phyloP scores from a whole-genome alignment of 1,284 basidiomycete species.

The Microbotryomycetes sp. region DNA sequence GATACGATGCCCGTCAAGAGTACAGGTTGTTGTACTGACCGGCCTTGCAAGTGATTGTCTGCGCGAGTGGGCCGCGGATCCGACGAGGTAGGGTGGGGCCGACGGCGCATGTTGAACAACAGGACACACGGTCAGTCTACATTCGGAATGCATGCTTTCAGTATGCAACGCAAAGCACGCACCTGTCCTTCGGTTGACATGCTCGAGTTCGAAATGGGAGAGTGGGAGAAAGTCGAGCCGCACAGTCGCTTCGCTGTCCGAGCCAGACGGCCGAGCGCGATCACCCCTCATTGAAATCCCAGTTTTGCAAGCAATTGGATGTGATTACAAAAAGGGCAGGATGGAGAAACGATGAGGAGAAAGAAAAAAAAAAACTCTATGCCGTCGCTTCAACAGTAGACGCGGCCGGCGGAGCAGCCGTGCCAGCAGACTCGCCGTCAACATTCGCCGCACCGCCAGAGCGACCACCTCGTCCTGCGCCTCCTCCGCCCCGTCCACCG shows the following conservation, averaged over 20 bases:
- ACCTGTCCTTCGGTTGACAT: constrained; percentile 40
- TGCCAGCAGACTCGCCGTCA: background rate
- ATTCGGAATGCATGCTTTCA: background rate
- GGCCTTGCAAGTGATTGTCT: constrained; percentile 73
- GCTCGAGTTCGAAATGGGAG: background rate
- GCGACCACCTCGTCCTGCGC: background rate
- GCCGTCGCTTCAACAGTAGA: background rate
- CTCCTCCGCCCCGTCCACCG: constrained; percentile 7
- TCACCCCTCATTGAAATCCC: too few species aligned
- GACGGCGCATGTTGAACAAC: background rate
- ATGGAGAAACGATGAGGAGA: background rate
- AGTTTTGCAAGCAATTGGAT: too few species aligned
- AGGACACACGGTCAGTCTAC: background rate
- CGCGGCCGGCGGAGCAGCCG: background rate
- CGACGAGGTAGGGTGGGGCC: background rate
- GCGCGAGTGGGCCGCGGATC: background rate
- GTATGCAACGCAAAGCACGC: background rate
- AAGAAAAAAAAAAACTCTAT: background rate
- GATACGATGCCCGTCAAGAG: background rate
- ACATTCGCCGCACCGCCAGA: background rate
- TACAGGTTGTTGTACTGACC: constrained; percentile 3
- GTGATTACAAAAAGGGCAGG: background rate
- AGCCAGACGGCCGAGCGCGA: too few species aligned
- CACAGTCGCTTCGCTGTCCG: background rate
- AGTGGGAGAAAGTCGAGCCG: background rate